Base-by-base conservation (phyloP, 2,329 filamentous ascomycete genomes). In the Fusarium nodosum region DNA sequence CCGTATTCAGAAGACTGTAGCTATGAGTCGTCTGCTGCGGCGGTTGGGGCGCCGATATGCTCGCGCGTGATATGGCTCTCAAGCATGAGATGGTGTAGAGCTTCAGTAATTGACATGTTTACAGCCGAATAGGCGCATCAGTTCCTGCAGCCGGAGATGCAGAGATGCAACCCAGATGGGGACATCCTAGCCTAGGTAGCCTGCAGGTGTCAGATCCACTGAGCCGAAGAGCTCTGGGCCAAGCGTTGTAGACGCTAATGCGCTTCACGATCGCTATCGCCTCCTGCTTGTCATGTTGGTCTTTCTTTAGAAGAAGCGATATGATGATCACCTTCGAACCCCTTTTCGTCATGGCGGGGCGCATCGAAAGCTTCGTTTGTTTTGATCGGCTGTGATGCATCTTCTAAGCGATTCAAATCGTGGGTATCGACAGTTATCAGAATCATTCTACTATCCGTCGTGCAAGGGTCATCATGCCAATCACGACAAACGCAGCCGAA, bases 121-220 rank as follows among this genome's bases (percentile, higher is more conserved):
- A 50, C 48, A 55, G 52, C 60, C 50, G 50, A 64, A 60, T 41
- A 66, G 36, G 57, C 52, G 47, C 67, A 70, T 60, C 67, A 69
- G 67, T 69, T 69, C 67, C 67, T 69, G 67, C 67, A 70, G 67
- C 63, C 60, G 48, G 53, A 63, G 61, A 70, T 70, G 62, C 67
- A 70, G 48, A 63, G 56, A 68, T 68, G 67, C 63, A 70, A 70
- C 62, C 50, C 42, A 61, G 53, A 69, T 64, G 67, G 62, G 56
- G 61, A 46, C 51, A 47, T 57, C 22, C 60, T 41, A 15, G 31
- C 31, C 31, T 34, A 39, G n/a, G 36, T 22, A 69, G 52, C 54
- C 56, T 72, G 70, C 70, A 72, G 56, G 57, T 72, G 63, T 66
- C 60, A 71, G 66, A 72, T 68, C 70, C 70, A 69, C 69, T 30